These are phyloP conservation scores for Nemania sp. DNA, from an alignment of 2,329 filamentous ascomycete genomes.

Conservation along the genomic window DNA sequence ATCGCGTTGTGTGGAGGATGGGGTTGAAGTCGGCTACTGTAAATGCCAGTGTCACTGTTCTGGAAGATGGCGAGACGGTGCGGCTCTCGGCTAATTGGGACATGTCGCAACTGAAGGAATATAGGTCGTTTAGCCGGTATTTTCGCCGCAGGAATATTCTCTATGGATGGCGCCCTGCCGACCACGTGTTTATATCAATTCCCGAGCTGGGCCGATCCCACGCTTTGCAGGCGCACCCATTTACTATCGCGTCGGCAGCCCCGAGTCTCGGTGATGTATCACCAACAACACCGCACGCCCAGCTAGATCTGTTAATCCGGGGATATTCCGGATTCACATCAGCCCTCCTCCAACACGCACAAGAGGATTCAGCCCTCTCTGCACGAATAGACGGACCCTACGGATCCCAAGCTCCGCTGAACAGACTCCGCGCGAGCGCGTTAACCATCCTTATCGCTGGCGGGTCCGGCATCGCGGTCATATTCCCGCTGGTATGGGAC, in stretches of 20 bases:
- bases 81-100: conserved; percentile 48
- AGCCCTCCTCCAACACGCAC: conserved; percentile 56
- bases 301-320: conserved; percentile 62
- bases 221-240: conserved; percentile 64
- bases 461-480: conserved; percentile 67
- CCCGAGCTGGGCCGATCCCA: conserved; percentile 57
- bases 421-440: conserved; percentile 53
- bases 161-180: conserved; percentile 61
- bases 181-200: conserved; percentile 66
- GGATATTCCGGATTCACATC: conserved; percentile 62
- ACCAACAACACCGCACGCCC: conserved; percentile 53
- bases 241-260: conserved; percentile 66
- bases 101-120: conserved; percentile 27
- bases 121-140: conserved; percentile 16
- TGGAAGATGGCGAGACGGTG: conserved; percentile 61
- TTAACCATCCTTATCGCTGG: conserved; percentile 62
- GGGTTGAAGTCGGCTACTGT: conserved; percentile 53
- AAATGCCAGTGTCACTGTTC: conserved; percentile 53
- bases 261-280: conserved; percentile 38
- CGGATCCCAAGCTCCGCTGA: conserved; percentile 58
- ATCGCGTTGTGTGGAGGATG: conserved; percentile 61
- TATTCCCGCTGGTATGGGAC: conserved; percentile 62
- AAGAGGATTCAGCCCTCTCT: conserved; percentile 44
- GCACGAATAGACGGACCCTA: conserved; percentile 68
- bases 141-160: conserved; percentile 44